Evolutionary conservation across 2,329 filamentous ascomycete species (phyloP).

Genomic region (Elsinoe necatrix): DNA sequence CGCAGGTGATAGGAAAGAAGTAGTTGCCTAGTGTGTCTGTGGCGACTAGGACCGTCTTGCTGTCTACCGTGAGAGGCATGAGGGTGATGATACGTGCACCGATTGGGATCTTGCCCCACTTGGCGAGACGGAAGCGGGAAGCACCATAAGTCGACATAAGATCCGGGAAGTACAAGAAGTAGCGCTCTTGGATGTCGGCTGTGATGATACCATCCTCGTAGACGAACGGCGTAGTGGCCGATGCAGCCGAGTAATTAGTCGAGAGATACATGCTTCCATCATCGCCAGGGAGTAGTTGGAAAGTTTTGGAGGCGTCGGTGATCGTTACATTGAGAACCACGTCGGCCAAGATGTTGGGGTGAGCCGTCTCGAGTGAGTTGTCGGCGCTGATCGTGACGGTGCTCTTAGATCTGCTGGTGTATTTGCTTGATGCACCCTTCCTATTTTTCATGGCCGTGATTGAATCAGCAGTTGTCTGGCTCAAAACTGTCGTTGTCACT

Average conservation of each 20-base stretch:
- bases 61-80: constrained; percentile 7
- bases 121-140: constrained; percentile 18
- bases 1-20: constrained; percentile 19
- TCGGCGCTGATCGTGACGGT: neutral
- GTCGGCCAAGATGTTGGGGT: neutral
- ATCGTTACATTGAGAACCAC: constrained; percentile 13
- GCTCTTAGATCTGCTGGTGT: neutral
- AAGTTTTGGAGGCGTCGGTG: constrained; percentile 11
- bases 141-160: constrained; percentile 16
- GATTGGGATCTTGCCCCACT: constrained; percentile 18
- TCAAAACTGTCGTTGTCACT: neutral
- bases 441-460: neutral
- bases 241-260: neutral
- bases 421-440: neutral
- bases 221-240: neutral
- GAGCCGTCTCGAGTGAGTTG: neutral
- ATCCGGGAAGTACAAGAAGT: constrained; percentile 17
- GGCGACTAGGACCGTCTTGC: constrained; percentile 14
- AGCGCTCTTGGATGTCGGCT: constrained; percentile 2
- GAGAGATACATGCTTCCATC: constrained; percentile 9
- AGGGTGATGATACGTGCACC: constrained; percentile 16
- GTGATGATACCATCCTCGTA: neutral
- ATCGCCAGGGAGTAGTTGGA: neutral
- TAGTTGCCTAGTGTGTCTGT: constrained; percentile 17
- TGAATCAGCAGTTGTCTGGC: neutral